phyloP scores from a whole-genome alignment of 495 filamentous ascomycete species.

The Massariosphaeria phaeospora region DNA sequence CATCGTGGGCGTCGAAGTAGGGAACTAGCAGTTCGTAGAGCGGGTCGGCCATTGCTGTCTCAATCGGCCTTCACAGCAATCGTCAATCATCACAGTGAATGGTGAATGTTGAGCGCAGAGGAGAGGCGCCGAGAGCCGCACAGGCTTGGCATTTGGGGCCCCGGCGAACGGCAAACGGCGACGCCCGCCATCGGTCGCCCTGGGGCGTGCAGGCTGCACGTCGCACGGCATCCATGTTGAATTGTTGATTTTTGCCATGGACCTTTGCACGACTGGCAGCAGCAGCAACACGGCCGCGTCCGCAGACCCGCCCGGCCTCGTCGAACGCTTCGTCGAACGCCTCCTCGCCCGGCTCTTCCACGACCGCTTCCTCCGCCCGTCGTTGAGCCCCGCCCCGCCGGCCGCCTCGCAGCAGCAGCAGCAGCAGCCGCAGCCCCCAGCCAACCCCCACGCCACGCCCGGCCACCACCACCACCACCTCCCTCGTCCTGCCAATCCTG shows the following conservation, averaged over 20 bases:
- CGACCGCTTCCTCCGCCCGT: not conserved
- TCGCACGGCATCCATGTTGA: no score
- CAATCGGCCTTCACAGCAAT: no score
- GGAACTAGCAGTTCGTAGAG: constrained; percentile 70
- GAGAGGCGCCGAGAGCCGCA: no score
- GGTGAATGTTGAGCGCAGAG: no score
- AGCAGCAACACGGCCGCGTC: no score
- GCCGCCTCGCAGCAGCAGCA: not conserved
- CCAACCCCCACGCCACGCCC: not conserved
- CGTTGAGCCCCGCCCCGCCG: not conserved
- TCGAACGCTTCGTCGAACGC: not conserved
- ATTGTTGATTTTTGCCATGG: no score
- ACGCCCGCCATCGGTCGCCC: no score
- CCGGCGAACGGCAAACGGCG: no score
- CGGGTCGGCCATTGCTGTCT: constrained; percentile 66
- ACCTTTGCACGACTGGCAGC: no score
- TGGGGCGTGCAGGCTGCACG: no score
- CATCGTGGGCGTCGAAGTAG: constrained; percentile 47
- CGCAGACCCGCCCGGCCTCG: no score
- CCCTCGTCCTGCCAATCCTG: not conserved
- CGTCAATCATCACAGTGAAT: not conserved
- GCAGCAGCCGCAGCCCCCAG: not conserved
- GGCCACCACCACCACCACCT: not conserved
- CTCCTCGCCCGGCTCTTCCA: not conserved
- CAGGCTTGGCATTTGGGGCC: no score